phyloP scores from a whole-genome alignment of 1,139 yeast species.

The Blastobotrys ciferrii region DNA sequence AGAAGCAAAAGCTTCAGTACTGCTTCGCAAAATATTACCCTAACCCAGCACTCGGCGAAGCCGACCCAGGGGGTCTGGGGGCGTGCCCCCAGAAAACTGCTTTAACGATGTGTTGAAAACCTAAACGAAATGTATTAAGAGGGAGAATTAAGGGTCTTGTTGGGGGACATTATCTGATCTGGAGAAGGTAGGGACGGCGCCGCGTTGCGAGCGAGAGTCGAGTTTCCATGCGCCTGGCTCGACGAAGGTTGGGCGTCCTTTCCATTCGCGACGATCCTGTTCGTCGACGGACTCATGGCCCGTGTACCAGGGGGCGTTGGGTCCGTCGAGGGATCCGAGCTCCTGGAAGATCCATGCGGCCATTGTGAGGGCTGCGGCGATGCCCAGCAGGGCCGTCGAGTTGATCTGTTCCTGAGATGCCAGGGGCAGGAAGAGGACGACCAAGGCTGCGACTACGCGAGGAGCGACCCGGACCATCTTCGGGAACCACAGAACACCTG shows the following conservation, averaged over 20 bases:
- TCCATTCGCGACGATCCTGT: conserved; percentile 1
- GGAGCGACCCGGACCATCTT: background rate
- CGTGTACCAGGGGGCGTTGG: conserved; percentile 1
- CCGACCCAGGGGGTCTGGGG: too few species aligned
- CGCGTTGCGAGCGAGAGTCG: conserved; percentile 1
- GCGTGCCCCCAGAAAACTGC: too few species aligned
- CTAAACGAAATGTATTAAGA: too few species aligned
- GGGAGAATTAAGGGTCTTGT: too few species aligned
- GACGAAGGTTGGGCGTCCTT: conserved; percentile 3
- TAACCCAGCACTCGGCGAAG: too few species aligned
- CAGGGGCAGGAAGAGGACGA: background rate
- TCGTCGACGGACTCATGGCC: conserved; percentile 1
- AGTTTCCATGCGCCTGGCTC: conserved; percentile 4
- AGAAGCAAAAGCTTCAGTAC: too few species aligned
- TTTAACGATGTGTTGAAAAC: too few species aligned
- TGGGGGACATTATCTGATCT: too few species aligned
- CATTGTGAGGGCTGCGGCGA: conserved; percentile 3
- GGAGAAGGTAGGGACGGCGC: too few species aligned
- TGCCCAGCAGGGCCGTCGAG: conserved; percentile 1
- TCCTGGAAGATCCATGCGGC: background rate
- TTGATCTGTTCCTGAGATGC: conserved; percentile 4
- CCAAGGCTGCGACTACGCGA: background rate
- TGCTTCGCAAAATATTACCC: too few species aligned
- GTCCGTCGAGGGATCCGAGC: background rate
- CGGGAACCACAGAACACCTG: background rate